A percentile compares a stretch with the other conserved stretches of the same genome.
phyloP scores from a whole-genome alignment of 1,139 yeast species.

The Saccharomycopsis crataegensis region DNA sequence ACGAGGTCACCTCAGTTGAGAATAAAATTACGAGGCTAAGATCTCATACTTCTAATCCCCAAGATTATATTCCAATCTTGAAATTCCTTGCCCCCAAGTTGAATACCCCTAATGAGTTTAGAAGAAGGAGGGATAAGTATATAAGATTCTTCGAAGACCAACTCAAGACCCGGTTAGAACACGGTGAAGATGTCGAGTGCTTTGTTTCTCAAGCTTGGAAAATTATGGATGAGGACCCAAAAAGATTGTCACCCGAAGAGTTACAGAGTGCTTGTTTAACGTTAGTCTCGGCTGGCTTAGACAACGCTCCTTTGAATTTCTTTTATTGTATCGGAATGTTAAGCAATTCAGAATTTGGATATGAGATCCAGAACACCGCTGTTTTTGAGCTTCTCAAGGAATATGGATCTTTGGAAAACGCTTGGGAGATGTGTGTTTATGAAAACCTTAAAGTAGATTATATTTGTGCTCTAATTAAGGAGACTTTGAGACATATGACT shows the following conservation, averaged over 20 bases:
- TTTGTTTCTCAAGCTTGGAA: constrained; percentile 38
- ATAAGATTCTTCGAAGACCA: constrained; percentile 36
- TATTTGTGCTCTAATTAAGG: constrained; percentile 52
- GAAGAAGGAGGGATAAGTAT: constrained; percentile 47
- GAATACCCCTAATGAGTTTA: constrained; percentile 31
- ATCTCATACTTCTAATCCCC: constrained; percentile 53
- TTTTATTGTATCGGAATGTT: constrained; percentile 57
- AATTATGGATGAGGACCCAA: constrained; percentile 1
- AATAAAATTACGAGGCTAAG: constrained; percentile 54
- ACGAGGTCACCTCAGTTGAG: constrained; percentile 58
- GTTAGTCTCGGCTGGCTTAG: constrained; percentile 75
- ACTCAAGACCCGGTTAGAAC: constrained; percentile 26
- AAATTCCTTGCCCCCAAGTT: constrained; percentile 31
- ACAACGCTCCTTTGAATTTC: constrained; percentile 61
- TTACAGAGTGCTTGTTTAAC: constrained; percentile 60
- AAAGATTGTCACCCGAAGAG: constrained; percentile 34
- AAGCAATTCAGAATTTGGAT: constrained; percentile 41
- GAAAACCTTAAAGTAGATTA: constrained; percentile 37
- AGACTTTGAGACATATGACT: constrained; percentile 54
- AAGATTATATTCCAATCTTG: constrained; percentile 54
- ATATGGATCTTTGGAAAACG: constrained; percentile 33
- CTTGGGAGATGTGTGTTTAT: constrained; percentile 41
- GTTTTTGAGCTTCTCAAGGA: constrained; percentile 29
- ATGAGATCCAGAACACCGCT: constrained; percentile 36
- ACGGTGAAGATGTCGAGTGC: constrained; percentile 29